A percentile compares a stretch with the other conserved stretches of the same genome.
These are phyloP conservation scores for Yarrowia yakushimensis DNA, from an alignment of 805 yeast species.

Conservation along the genomic window DNA sequence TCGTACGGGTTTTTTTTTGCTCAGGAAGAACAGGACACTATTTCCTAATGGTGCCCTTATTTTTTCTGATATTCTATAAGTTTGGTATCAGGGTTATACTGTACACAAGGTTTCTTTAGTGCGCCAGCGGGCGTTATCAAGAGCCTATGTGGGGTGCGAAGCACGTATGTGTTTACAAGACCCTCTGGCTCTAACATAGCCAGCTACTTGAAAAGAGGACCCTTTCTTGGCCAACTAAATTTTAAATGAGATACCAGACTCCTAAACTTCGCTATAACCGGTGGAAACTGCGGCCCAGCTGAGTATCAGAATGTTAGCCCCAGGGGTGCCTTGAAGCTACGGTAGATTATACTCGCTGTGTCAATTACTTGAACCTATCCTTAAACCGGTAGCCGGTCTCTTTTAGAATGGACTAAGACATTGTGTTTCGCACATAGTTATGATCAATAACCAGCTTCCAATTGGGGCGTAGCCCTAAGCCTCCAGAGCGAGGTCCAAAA, in stretches of 20 bases:
- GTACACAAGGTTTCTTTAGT: not conserved
- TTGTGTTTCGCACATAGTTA: not conserved
- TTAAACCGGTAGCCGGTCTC: not conserved
- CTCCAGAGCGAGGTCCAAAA: not conserved
- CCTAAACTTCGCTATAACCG: not conserved
- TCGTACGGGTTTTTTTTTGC: not conserved
- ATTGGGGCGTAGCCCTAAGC: not conserved
- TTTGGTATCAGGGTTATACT: conserved; percentile 1
- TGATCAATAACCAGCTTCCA: not conserved
- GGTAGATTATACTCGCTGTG: not conserved
- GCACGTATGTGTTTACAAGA: not conserved
- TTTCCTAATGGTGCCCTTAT: not conserved
- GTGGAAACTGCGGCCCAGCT: not conserved
- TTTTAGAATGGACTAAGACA: not conserved
- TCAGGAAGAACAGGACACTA: not conserved
- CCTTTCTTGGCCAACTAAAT: not conserved
- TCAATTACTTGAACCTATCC: not conserved
- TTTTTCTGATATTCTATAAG: not conserved
- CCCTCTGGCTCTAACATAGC: not conserved
- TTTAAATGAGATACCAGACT: not conserved
- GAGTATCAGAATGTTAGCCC: not conserved
- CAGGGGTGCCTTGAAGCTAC: not conserved
- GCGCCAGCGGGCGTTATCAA: not conserved
- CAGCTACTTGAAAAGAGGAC: not conserved
- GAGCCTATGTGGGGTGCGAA: conserved; percentile 1